These are phyloP conservation scores for Hippophae gyantsensis DNA, from an alignment of 306 rosid genomes.

Conservation along the genomic window DNA sequence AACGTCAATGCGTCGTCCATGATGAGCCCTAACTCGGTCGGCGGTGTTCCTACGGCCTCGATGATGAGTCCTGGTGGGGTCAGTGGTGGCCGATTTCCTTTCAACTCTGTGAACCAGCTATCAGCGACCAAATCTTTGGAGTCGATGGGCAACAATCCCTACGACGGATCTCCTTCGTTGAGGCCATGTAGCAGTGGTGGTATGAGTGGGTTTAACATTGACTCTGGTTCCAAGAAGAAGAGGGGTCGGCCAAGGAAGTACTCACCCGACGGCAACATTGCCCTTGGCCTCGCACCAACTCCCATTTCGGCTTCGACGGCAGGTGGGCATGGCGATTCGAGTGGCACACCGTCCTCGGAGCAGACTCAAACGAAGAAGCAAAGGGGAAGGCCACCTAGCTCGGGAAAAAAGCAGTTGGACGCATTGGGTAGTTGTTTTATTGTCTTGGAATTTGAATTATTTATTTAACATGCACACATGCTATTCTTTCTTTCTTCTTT, in stretches of 20 bases:
- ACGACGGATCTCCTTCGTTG: conserved; percentile 45
- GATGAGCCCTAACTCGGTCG: conserved; percentile 38
- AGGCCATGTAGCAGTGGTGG: conserved; percentile 28
- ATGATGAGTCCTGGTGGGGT: conserved; percentile 29
- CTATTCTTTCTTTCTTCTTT: too few relatives aligned
- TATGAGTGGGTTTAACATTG: conserved; percentile 35
- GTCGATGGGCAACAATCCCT: conserved; percentile 29
- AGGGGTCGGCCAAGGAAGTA: conserved; percentile 89
- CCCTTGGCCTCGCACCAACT: conserved; percentile 46
- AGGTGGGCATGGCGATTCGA: conserved; percentile 38
- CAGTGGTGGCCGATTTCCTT: conserved; percentile 51
- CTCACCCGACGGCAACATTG: conserved; percentile 65
- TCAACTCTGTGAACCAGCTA: conserved; percentile 26
- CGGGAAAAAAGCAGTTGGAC: conserved; percentile 59
- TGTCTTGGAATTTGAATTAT: background rate
- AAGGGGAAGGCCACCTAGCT: conserved; percentile 76
- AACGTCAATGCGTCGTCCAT: conserved; percentile 22
- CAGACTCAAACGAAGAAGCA: conserved; percentile 35
- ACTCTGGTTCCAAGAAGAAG: conserved; percentile 50
- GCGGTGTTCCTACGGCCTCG: conserved; percentile 18
- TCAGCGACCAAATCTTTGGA: conserved; percentile 36
- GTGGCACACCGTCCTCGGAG: conserved; percentile 48
- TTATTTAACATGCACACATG: background rate
- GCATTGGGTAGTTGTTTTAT: conserved; percentile 35
- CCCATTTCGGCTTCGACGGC: conserved; percentile 31